A percentile compares a stretch with the other conserved stretches of the same genome.
Conservation (phyloP, 441 rosid species). For the Melastoma candidum region DNA sequence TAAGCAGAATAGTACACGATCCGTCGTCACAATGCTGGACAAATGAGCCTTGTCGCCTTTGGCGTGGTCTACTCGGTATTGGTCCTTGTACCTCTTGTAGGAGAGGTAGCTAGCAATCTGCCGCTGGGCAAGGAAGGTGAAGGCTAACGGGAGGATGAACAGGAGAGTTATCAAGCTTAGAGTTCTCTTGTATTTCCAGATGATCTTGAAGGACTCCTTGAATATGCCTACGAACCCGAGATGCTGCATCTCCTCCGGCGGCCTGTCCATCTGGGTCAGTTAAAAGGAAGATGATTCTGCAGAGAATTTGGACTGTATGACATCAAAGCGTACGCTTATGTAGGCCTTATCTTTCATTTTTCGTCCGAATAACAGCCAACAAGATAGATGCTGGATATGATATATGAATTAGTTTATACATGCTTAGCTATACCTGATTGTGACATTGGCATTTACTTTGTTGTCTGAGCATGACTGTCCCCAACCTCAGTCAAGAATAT, state of each 20-base stretch:
- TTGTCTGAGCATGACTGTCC: too few species aligned
- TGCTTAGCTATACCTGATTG: too few species aligned
- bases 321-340: too few species aligned
- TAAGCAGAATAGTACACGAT: neutral
- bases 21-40: too few species aligned
- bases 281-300: too few species aligned
- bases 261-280: neutral
- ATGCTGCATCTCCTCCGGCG: neutral
- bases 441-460: too few species aligned
- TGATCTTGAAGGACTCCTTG: conserved; percentile 3
- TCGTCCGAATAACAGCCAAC: too few species aligned
- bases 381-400: too few species aligned
- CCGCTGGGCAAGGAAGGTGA: neutral
- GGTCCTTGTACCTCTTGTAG: neutral
- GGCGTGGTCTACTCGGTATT: neutral
- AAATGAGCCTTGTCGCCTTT: neutral
- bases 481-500: too few species aligned
- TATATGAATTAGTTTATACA: too few species aligned
- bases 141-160: neutral
- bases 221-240: conserved; percentile 6
- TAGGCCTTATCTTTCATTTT: too few species aligned
- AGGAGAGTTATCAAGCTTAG: neutral
- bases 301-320: too few species aligned
- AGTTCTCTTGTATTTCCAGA: neutral
- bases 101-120: neutral